Evolutionary conservation across 2,329 filamentous ascomycete genomes (phyloP), one percentile per base, ranked within the genome.

Genomic region (Monosporascus sp.): DNA sequence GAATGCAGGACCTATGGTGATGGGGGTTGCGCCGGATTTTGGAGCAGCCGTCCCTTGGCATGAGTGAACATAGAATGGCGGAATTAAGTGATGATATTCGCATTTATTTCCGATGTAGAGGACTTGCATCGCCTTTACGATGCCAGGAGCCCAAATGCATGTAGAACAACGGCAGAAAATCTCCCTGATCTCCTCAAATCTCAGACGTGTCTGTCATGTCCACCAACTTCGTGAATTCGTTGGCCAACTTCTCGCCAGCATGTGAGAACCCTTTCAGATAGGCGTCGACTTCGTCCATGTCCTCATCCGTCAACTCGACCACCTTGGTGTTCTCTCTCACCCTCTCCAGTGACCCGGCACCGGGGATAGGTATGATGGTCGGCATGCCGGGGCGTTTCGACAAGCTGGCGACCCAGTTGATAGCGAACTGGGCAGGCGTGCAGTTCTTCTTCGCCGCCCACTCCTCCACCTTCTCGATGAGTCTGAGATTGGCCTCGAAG

Each of bases 321-420:
- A 65, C 55, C 51, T 68, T 68, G 52, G 65, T 63, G 55, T 81
- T 81, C 67, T 81, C 78, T 38, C 67, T 55, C 14, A 81, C 67
- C 25, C 77, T 70, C 20, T 64, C 67, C 31, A 66, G 62, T 7
- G 66, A 76, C 1, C 71, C 75, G 7, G 77, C 72, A 3, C 78
- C 78, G 1, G 78, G 78, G 48, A 82, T 80, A 1, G 78, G 77
- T 47, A 82, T 72, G 45, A 80, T 71, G 8, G 57, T 54, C 25
- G 72, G 70, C 66, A 73, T 64, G 14, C 72, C 72, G 15, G 72
- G 66, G 48, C 65, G 67, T 38, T 64, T 64, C 7, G 58, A 60
- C 15, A 60, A 17, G 24, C 43, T 46, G 25, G 55, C 56, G 1
- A 61, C 50, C 59, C 59, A 61, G 41, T 58, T 60, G 44, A 61